Evolutionary conservation across 805 yeast genomes (phyloP), one percentile per base, ranked within the genome.

Genomic region (Metschnikowia koreensis): DNA sequence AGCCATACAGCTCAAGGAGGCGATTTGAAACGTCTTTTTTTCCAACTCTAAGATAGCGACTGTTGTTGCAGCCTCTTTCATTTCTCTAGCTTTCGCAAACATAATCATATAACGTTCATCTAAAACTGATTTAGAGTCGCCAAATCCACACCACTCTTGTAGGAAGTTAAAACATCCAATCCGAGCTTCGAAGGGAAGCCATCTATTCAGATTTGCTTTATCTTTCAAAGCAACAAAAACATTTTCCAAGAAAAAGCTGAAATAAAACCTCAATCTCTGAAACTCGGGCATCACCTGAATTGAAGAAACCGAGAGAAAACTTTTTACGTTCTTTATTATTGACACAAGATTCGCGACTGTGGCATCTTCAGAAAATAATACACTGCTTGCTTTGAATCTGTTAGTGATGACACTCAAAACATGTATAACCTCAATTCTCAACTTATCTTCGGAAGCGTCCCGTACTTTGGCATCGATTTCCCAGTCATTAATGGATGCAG

Each of bases 61-160:
- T 8, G 89, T 71, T 0, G 89, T 77, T 4, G 75, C 72, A 8
- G 68, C 67, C 43, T 69, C 81, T 53, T 63, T 75, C 60, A 64
- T 63, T 8, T 62, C 61, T 58, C 68, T 75, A 48, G 72, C 69
- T 11, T 68, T 73, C 40, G 72, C 73, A 15, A 82, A 75, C 82
- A 85, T 85, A 1, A 68, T 59, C 5, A 71, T 65, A 57, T 90
- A 90, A 42, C 97, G 74, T 40, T 86, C 87, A 31, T 82, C 83
- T 2, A 90, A 81, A 1, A 84, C 62, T 1, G 74, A 63, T 8
- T 81, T 77, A 26, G 83, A 74, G 47, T 81, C 84, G 2, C 98
- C 97, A 67, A 82, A 83, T 0, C 96, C 96, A 66, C 97, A 91
- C 99, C 99, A 94, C 65, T 89, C 96, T 58, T 88, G 92, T 51